Conservation (phyloP, 2,329 filamentous ascomycete genomes). For the Arthroderma sp. region DNA sequence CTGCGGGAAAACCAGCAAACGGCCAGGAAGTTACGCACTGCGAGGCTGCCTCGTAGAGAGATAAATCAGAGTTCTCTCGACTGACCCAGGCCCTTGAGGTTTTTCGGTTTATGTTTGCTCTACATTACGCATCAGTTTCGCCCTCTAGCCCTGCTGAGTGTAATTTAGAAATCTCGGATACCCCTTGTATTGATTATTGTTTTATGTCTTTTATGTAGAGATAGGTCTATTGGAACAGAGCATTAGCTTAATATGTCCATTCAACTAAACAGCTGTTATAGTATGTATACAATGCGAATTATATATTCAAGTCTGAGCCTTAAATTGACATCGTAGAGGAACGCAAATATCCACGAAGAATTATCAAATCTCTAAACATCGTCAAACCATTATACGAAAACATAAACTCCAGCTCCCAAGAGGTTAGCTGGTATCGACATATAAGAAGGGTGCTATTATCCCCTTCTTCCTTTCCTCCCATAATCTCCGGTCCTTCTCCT, state of each 20-base stretch:
- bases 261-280: background rate
- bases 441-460: constrained; percentile 62
- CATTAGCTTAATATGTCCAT: background rate
- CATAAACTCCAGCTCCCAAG: background rate
- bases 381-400: background rate
- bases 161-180: background rate
- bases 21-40: background rate
- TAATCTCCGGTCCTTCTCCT: constrained; percentile 48
- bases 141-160: background rate
- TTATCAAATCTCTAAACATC: background rate
- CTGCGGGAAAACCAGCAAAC: background rate
- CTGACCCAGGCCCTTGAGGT: background rate
- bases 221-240: background rate
- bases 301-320: background rate
- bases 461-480: constrained; percentile 53
- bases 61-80: background rate
- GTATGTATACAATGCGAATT: background rate
- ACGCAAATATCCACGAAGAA: background rate
- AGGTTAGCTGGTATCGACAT: background rate
- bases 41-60: background rate
- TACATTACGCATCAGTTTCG: background rate
- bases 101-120: background rate
- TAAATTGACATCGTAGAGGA: background rate
- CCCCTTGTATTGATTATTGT: background rate
- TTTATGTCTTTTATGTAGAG: background rate